Evolutionary conservation across 495 filamentous ascomycete genomes (phyloP), one percentile per base, ranked within the genome.

Genomic region (Penicillium manginii): DNA sequence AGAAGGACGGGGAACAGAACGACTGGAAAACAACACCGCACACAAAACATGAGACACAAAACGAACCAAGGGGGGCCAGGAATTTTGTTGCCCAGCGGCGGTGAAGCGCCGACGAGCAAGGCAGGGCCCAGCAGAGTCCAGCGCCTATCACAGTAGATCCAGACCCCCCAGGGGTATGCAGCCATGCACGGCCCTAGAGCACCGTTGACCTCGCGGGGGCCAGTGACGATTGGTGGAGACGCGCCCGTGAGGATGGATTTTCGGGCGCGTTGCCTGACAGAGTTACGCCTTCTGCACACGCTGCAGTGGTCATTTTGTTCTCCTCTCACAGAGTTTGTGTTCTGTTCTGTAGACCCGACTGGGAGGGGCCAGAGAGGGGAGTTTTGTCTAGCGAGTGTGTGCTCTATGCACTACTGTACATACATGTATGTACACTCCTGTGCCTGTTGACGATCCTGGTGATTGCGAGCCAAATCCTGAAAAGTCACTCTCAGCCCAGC

Each of bases 1-100:
- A 63, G 65, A 74, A 61, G 55, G 68, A 71, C 70, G 62, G 64
- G 58, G 60, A 23, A 60, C 58, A 67, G 61, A 70, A 73, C 59
- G 68, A 73, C 65, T 67, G 72, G 69, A 70, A 66, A 62, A 71
- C 67, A 42, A 55, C 62, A 61, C 62, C 61, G 68, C 68, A 48
- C 52, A 66, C 63, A 65, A 54, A 62, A 56, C 54, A 65, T 54
- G 63, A 66, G 62, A 74, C 68, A 71, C 67, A 63, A 62, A 54
- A 50, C 60, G 58, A 66, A 60, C 61, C 46, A 63, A 63, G 62
- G 63, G 58, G 60, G 62, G 60, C 52, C 48, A 65, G 64, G 70
- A 72, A 67, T 74, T 66, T 68, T 58, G 69, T 71, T 71, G 62
- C 67, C 64, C 67, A 72, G 72, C 70, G 72, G 74, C 67, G 70